phyloP scores from a whole-genome alignment of 208 protist genomes.

The Herpetomonas muscarum region DNA sequence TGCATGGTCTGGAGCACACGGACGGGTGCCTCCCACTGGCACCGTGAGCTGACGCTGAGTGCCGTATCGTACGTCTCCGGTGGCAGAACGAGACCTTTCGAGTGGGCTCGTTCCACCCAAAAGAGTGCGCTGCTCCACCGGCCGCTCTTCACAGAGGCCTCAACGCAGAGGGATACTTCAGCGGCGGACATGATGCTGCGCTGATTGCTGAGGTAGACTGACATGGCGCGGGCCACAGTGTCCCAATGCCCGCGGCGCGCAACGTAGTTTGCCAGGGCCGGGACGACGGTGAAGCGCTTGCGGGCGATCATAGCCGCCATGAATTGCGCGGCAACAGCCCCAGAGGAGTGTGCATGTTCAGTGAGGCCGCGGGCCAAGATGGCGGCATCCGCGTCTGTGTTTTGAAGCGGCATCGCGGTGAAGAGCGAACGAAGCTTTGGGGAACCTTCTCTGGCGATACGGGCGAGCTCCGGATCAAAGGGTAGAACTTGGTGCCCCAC shows the following conservation, averaged over 20 bases:
- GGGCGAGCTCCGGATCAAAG: neutral
- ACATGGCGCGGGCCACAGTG: constrained; percentile 46
- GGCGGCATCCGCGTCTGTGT: constrained; percentile 28
- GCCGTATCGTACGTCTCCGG: constrained; percentile 46
- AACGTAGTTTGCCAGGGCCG: constrained; percentile 35
- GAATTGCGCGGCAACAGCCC: constrained; percentile 50
- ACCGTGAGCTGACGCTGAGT: constrained; percentile 34
- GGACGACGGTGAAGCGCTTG: constrained; percentile 47
- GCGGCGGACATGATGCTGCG: constrained; percentile 24
- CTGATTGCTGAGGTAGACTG: constrained; percentile 62
- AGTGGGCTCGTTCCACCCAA: constrained; percentile 72
- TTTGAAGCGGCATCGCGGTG: constrained; percentile 13
- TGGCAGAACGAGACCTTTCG: constrained; percentile 20
- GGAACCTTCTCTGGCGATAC: neutral
- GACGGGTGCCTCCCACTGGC: constrained; percentile 39
- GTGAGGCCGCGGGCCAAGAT: constrained; percentile 67
- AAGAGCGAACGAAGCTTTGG: constrained; percentile 10
- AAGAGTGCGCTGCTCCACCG: constrained; percentile 78
- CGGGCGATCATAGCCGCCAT: constrained; percentile 51
- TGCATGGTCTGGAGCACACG: constrained; percentile 54
- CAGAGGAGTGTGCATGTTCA: constrained; percentile 47
- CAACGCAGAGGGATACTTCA: constrained; percentile 55
- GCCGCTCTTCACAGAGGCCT: constrained; percentile 48
- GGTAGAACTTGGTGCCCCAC: neutral
- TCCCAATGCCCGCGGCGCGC: constrained; percentile 45